A percentile compares a stretch with the other conserved stretches of the same genome.
Conservation (phyloP, 148 eudicot genomes). For the Oxyria digyna region DNA sequence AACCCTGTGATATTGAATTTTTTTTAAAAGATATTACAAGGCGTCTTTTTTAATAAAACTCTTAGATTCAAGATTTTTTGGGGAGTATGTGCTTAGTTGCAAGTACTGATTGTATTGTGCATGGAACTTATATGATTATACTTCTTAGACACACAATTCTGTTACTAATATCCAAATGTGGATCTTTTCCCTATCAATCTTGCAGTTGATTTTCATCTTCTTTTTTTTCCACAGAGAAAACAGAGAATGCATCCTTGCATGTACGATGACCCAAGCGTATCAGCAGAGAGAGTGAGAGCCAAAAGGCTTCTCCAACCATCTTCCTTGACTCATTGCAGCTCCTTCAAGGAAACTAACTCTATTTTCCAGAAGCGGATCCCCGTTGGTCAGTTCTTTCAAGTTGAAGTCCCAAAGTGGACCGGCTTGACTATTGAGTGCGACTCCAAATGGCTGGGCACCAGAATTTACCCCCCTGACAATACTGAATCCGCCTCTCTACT, state of each 20-base stretch:
- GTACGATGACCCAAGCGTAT: slow-evolving; percentile 39
- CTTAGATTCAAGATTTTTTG: background rate
- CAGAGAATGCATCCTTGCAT: slow-evolving; percentile 72
- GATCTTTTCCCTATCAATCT: background rate
- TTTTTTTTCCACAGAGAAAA: slow-evolving; percentile 30
- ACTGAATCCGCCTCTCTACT: background rate
- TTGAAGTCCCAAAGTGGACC: slow-evolving; percentile 50
- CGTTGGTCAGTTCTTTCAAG: slow-evolving; percentile 51
- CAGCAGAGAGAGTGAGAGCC: slow-evolving; percentile 31
- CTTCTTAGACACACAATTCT: background rate
- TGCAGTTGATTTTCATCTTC: background rate
- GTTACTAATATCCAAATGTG: background rate
- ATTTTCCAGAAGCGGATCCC: slow-evolving; percentile 33
- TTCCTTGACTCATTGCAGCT: slow-evolving; percentile 1
- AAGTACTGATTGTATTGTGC: background rate
- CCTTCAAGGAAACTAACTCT: background rate
- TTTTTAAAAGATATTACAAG: background rate
- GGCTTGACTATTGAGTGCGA: slow-evolving; percentile 34
- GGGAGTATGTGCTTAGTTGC: background rate
- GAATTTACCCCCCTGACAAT: slow-evolving; percentile 49
- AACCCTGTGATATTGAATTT: background rate
- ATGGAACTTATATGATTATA: background rate
- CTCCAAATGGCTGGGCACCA: slow-evolving; percentile 55
- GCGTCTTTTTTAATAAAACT: background rate
- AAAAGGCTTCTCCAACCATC: slow-evolving; percentile 38